Conservation (phyloP, 208 protist genomes). For the Acanthamoeba healyi region DNA sequence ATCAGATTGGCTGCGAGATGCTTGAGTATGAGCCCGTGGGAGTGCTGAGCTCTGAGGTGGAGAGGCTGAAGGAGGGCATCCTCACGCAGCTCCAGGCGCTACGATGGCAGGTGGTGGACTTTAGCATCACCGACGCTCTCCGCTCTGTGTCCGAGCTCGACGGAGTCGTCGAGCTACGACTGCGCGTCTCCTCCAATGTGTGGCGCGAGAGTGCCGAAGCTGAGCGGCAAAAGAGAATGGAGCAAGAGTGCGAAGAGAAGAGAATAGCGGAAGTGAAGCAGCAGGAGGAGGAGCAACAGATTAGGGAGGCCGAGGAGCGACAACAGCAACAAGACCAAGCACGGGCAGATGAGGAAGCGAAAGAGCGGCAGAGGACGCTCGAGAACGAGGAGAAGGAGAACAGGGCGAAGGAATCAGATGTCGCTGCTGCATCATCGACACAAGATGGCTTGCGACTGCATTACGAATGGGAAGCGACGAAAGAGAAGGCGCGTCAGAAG, state of each 20-base stretch:
- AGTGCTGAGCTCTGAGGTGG: not conserved
- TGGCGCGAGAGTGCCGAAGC: not conserved
- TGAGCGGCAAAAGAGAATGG: not conserved
- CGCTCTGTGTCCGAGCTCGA: not conserved
- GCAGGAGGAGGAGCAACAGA: not conserved
- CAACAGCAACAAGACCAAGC: not conserved
- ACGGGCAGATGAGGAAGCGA: not conserved
- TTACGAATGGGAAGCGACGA: not conserved
- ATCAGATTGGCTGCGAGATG: not conserved
- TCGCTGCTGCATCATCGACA: not conserved
- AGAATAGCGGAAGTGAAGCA: not conserved
- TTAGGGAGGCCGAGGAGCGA: not conserved
- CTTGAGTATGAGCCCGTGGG: not conserved
- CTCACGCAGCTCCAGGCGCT: not conserved
- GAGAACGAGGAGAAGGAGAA: not conserved
- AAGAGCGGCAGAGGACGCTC: not conserved
- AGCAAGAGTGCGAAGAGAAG: not conserved
- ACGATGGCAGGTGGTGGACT: slow-evolving; percentile 4
- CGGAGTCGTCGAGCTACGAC: not conserved
- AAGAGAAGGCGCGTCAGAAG: slow-evolving; percentile 7
- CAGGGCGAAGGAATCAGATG: not conserved
- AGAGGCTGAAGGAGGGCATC: slow-evolving; percentile 24
- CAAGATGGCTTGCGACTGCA: not conserved
- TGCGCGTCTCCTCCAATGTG: slow-evolving; percentile 10
- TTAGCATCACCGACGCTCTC: not conserved